phyloP scores from a whole-genome alignment of 768 basidiomycete genomes.

The Mycena epipterygia region DNA sequence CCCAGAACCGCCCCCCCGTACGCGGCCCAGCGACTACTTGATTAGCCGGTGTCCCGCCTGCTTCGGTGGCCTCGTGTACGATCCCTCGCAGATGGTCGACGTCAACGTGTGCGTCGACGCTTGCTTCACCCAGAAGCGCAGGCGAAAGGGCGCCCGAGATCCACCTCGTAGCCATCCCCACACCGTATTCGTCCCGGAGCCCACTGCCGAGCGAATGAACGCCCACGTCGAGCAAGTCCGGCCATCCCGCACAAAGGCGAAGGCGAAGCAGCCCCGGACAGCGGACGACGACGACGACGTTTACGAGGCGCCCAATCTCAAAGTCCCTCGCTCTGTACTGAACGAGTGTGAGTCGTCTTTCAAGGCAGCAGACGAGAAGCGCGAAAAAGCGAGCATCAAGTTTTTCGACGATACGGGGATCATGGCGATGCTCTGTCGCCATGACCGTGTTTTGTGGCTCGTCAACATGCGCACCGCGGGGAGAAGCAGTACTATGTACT shows the following conservation, averaged over 20 bases:
- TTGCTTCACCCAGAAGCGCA: conserved; percentile 22
- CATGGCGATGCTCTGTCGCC: too few species aligned
- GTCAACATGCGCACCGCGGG: conserved; percentile 49
- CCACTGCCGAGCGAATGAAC: background rate
- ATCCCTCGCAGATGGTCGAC: background rate
- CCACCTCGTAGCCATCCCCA: conserved; percentile 1
- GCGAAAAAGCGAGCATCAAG: too few species aligned
- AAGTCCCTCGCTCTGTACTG: background rate
- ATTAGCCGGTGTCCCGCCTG: conserved; percentile 8
- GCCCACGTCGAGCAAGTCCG: conserved; percentile 9
- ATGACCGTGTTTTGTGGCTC: too few species aligned
- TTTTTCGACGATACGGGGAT: too few species aligned
- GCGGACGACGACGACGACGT: too few species aligned
- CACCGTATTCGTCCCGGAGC: conserved; percentile 8
- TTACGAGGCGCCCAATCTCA: too few species aligned
- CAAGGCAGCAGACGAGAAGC: too few species aligned
- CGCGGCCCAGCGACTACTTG: conserved; percentile 6
- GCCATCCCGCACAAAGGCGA: background rate
- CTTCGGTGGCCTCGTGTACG: conserved; percentile 1
- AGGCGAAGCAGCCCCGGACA: too few species aligned
- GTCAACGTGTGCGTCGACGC: conserved; percentile 8
- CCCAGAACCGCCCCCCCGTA: background rate
- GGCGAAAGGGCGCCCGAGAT: background rate
- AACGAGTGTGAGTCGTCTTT: conserved; percentile 11
- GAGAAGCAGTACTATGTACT: conserved; percentile 48